Evolutionary conservation across 176 grass and related monocot genomes (phyloP).

Genomic region (Triticum urartu): DNA sequence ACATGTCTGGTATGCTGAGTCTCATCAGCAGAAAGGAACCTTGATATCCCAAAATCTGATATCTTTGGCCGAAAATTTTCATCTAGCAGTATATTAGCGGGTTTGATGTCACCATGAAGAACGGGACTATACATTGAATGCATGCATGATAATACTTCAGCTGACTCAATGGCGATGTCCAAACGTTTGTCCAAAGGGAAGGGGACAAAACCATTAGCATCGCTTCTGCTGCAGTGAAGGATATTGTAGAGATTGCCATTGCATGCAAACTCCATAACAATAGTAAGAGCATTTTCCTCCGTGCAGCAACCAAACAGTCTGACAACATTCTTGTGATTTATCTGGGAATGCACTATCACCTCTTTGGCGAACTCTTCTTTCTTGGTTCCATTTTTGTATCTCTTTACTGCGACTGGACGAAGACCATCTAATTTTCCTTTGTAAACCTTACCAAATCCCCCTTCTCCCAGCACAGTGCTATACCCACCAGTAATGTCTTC

Average conservation of each 20-base stretch:
- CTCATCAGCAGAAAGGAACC: not conserved
- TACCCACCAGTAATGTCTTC: not conserved
- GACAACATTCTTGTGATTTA: constrained; percentile 2
- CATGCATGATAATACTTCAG: not conserved
- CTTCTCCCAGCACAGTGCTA: not conserved
- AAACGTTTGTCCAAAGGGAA: too few species aligned
- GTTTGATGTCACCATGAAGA: not conserved
- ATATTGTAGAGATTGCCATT: not conserved
- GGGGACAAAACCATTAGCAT: too few species aligned
- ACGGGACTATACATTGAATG: not conserved
- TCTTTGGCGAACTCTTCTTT: constrained; percentile 6
- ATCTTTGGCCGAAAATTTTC: not conserved
- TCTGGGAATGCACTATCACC: constrained; percentile 18
- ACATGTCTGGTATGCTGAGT: not conserved
- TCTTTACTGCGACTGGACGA: not conserved
- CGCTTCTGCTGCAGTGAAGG: too few species aligned
- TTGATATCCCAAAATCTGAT: constrained; percentile 10
- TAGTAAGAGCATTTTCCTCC: constrained; percentile 2
- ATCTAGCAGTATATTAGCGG: not conserved
- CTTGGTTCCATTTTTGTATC: not conserved
- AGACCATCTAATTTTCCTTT: too few species aligned
- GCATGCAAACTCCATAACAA: not conserved
- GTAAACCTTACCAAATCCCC: not conserved
- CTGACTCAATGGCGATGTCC: too few species aligned
- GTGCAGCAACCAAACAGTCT: not conserved